Evolutionary conservation across 352 stramenopile genomes (phyloP).

Genomic region (Phytophthora pluvialis): DNA sequence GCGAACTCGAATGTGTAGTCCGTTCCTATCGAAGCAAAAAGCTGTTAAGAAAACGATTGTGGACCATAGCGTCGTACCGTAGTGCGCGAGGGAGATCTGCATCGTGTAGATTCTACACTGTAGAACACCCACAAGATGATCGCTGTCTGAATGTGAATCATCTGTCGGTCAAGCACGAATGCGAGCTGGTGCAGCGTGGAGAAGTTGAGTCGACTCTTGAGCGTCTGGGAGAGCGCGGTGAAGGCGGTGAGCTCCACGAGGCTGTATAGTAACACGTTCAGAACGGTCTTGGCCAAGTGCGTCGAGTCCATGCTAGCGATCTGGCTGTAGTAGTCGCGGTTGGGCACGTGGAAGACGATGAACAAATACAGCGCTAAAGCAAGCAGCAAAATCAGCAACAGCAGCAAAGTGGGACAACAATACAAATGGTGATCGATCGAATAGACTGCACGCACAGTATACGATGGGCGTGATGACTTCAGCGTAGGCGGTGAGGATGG

Average conservation of each 20-base stretch:
- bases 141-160: conserved; percentile 21
- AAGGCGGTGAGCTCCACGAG: conserved; percentile 12
- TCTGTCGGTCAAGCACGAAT: conserved; percentile 25
- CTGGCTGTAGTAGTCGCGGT: conserved; percentile 39
- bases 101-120: too few relatives aligned
- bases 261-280: conserved; percentile 20
- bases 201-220: conserved; percentile 16
- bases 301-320: conserved; percentile 16
- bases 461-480: conserved; percentile 32
- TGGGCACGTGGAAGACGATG: conserved; percentile 33
- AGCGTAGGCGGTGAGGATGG: conserved; percentile 30
- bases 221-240: conserved; percentile 4
- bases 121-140: conserved; percentile 39
- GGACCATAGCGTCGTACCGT: conserved; percentile 12
- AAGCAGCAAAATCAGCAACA: neutral
- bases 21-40: conserved; percentile 1
- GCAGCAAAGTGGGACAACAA: too few relatives aligned
- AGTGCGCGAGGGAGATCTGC: conserved; percentile 28
- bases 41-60: neutral
- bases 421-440: too few relatives aligned
- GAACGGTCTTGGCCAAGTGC: conserved; percentile 8
- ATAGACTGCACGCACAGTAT: conserved; percentile 8
- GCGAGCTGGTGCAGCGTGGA: conserved; percentile 16
- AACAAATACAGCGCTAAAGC: conserved; percentile 30
- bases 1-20: conserved; percentile 1